Evolutionary conservation across 306 rosid genomes (phyloP).

Genomic region (Cajanus cajan): DNA sequence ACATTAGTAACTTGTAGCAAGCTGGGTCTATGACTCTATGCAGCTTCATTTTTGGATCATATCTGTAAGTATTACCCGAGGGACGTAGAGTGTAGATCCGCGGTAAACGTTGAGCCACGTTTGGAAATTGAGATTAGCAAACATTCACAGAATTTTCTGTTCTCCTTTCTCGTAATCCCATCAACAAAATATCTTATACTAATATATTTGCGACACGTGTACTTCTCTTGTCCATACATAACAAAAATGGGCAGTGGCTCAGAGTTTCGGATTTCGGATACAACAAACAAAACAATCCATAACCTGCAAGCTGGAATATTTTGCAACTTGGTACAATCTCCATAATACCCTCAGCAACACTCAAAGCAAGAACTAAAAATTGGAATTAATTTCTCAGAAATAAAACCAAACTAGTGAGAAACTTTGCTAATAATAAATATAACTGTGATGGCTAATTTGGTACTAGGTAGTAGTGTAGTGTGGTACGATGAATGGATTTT

Average conservation of each 20-base stretch:
- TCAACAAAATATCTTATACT: neutral
- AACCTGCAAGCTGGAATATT: neutral
- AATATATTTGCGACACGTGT: constrained; percentile 35
- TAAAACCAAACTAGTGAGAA: too few relatives aligned
- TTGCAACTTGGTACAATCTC: neutral
- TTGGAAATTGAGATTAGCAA: neutral
- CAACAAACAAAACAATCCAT: neutral
- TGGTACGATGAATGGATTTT: neutral
- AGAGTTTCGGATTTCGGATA: neutral
- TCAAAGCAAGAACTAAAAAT: neutral
- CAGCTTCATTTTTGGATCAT: neutral
- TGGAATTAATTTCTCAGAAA: neutral
- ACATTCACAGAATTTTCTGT: neutral
- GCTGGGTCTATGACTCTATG: too few relatives aligned
- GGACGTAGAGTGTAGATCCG: too few relatives aligned
- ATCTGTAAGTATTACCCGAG: too few relatives aligned
- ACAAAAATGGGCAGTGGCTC: neutral
- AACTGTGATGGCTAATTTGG: neutral
- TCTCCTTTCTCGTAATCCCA: neutral
- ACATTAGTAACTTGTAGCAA: too few relatives aligned
- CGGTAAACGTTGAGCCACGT: neutral
- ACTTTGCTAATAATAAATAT: neutral
- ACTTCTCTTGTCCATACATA: constrained; percentile 20
- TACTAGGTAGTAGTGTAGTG: neutral
- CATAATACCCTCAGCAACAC: constrained; percentile 4